Evolutionary conservation across 2,329 filamentous ascomycete genomes (phyloP).

Genomic region (Phaeoacremonium minimum): DNA sequence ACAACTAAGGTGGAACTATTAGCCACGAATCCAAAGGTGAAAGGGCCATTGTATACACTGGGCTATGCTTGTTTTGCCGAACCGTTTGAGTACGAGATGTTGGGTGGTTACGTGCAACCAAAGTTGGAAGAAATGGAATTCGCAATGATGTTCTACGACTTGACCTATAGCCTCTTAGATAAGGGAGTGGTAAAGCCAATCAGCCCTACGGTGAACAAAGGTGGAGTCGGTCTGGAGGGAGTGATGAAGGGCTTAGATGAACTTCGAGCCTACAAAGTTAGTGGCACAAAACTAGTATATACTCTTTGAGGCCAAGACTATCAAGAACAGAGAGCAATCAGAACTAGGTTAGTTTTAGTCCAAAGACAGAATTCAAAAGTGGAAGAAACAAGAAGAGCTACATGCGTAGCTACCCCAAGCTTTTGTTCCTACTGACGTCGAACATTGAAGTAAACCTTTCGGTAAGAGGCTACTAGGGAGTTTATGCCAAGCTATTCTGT

Average conservation of each 20-base stretch:
- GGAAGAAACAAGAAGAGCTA: too few relatives aligned
- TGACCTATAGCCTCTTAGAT: conserved; percentile 22
- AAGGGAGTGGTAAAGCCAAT: conserved; percentile 28
- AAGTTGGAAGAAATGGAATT: conserved; percentile 22
- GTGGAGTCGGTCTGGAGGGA: conserved; percentile 22
- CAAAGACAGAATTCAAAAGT: too few relatives aligned
- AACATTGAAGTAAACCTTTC: too few relatives aligned
- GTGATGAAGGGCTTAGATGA: conserved; percentile 23
- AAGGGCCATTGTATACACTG: conserved; percentile 14
- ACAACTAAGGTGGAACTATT: conserved; percentile 15
- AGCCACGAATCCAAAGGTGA: conserved; percentile 31
- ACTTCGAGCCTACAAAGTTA: conserved; percentile 24
- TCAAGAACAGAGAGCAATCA: too few relatives aligned
- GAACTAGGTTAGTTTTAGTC: too few relatives aligned
- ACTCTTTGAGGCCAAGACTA: too few relatives aligned
- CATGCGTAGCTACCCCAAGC: too few relatives aligned
- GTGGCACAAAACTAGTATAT: conserved; percentile 34
- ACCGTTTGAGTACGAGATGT: conserved; percentile 8
- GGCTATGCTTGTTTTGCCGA: conserved; percentile 28
- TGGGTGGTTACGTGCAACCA: conserved; percentile 6
- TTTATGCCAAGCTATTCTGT: too few relatives aligned
- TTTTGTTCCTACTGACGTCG: too few relatives aligned
- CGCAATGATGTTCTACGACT: conserved; percentile 26
- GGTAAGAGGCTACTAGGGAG: too few relatives aligned
- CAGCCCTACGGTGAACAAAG: conserved; percentile 16